Conservation (phyloP, 345 rosid genomes). For the Excoecaria agallocha region DNA sequence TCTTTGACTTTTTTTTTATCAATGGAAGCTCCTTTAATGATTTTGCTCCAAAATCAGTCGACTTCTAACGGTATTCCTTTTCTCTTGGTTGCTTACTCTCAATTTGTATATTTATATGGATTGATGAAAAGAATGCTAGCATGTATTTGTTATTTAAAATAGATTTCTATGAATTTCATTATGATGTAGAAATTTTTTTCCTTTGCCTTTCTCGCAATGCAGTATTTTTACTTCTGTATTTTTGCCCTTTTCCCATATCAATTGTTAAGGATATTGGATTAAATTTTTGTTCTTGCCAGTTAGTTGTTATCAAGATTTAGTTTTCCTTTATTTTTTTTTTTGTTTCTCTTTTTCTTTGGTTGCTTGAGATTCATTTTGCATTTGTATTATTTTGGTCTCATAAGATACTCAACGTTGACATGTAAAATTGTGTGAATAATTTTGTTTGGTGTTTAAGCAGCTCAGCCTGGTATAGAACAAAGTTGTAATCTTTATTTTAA, state of each 20-base stretch:
- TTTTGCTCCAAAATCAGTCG: conserved; percentile 15
- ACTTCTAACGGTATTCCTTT: conserved; percentile 3
- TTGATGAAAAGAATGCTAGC: background rate
- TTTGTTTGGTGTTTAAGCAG: too few species aligned
- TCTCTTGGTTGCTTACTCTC: background rate
- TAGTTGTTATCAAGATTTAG: too few species aligned
- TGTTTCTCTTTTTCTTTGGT: background rate
- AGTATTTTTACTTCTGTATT: background rate
- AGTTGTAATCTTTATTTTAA: too few species aligned
- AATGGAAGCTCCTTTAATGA: conserved; percentile 18
- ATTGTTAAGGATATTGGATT: background rate
- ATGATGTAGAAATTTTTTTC: background rate
- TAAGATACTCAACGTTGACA: too few species aligned
- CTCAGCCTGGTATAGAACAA: too few species aligned
- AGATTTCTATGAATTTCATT: background rate
- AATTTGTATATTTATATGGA: background rate
- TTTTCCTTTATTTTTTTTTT: background rate
- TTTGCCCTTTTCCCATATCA: too few species aligned
- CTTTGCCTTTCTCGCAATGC: background rate
- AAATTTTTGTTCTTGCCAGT: too few species aligned
- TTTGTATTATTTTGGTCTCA: too few species aligned
- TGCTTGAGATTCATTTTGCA: background rate
- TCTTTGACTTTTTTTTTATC: background rate
- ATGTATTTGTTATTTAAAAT: background rate
- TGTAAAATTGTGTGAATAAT: background rate